Evolutionary conservation across 1,284 basidiomycete genomes (phyloP).

Genomic region (Cerrena zonata): DNA sequence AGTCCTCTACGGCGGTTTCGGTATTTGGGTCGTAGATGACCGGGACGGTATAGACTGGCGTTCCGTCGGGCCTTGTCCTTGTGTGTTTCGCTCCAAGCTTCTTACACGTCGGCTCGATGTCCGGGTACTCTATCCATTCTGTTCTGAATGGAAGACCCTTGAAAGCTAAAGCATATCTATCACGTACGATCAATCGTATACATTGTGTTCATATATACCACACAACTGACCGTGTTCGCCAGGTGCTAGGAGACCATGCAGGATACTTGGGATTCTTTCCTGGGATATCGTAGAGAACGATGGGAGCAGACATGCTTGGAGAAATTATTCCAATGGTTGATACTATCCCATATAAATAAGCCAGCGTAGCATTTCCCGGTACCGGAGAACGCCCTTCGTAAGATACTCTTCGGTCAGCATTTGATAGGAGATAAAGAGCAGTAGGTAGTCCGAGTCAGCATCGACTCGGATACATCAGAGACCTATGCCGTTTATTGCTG

Average conservation of each 20-base stretch:
- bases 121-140: conserved; percentile 33
- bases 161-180: conserved; percentile 29
- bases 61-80: conserved; percentile 17
- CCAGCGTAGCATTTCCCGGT: no score
- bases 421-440: no score
- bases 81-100: conserved; percentile 26
- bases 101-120: conserved; percentile 27
- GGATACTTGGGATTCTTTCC: background rate
- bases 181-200: background rate
- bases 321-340: no score
- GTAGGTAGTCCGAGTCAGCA: no score
- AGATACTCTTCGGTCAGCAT: no score
- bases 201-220: background rate
- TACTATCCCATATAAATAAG: no score
- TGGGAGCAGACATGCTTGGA: no score
- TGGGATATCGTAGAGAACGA: conserved; percentile 11
- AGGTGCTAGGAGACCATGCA: conserved; percentile 18
- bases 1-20: conserved; percentile 26
- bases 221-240: conserved; percentile 20
- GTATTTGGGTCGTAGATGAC: conserved; percentile 26
- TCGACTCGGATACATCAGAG: no score
- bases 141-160: conserved; percentile 31
- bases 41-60: conserved; percentile 29
- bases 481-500: no score
- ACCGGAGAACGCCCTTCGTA: no score